phyloP scores from a whole-genome alignment of 2,329 filamentous ascomycete species.

The Aspergillus ruber region DNA sequence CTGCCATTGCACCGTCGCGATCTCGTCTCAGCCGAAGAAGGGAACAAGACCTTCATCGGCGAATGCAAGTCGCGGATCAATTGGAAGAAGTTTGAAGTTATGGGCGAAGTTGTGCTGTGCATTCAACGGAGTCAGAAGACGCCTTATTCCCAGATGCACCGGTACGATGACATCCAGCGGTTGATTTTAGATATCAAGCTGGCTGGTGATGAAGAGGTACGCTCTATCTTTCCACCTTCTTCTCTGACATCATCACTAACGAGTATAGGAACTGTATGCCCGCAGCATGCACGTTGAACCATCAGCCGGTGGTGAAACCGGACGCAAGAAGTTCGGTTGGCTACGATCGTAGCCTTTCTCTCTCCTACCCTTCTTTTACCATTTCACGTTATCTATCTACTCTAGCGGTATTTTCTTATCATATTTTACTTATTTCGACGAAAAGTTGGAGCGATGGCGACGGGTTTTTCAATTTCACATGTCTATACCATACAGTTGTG shows the following conservation, averaged over 20 bases:
- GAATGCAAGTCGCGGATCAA: constrained; percentile 71
- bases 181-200: constrained; percentile 77
- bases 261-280: constrained; percentile 50
- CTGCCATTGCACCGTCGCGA: constrained; percentile 85
- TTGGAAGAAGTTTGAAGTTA: constrained; percentile 96
- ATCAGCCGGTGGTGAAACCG: constrained; percentile 32
- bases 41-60: constrained; percentile 82
- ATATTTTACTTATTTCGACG: neutral
- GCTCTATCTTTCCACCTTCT: constrained; percentile 22
- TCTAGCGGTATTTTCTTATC: neutral
- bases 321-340: constrained; percentile 40
- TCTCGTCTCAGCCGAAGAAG: constrained; percentile 84
- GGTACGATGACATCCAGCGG: constrained; percentile 64
- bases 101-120: constrained; percentile 83
- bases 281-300: constrained; percentile 52
- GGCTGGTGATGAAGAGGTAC: constrained; percentile 79
- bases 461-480: neutral
- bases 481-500: neutral
- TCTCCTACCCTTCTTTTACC: neutral
- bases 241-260: constrained; percentile 6
- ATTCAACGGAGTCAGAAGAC: constrained; percentile 87
- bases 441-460: neutral
- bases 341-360: constrained; percentile 25
- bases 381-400: neutral
- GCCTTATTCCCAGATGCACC: constrained; percentile 66